Conservation (phyloP, 2,329 filamentous ascomycete genomes). For the Chaetomiaceae sp. region DNA sequence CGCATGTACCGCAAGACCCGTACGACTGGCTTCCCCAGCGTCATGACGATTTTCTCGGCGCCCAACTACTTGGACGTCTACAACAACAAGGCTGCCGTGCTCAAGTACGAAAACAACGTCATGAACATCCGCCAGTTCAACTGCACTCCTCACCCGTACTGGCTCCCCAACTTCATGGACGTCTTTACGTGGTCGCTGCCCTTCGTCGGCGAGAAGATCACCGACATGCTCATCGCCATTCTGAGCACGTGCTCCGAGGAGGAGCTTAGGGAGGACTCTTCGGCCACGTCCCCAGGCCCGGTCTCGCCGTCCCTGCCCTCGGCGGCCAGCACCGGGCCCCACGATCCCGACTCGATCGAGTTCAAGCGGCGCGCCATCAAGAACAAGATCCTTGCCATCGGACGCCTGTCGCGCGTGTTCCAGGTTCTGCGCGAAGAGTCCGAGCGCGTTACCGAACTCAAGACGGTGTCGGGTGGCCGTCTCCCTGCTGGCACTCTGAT, state of each 20-base stretch:
- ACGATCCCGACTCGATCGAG: constrained; percentile 82
- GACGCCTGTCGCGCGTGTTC: constrained; percentile 93
- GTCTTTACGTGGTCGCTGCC: constrained; percentile 99
- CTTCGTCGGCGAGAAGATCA: constrained; percentile 98
- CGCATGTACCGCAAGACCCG: constrained; percentile 99
- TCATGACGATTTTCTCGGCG: constrained; percentile 99
- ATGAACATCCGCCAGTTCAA: constrained; percentile 99
- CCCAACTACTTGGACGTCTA: constrained; percentile 99
- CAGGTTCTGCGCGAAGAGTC: constrained; percentile 97
- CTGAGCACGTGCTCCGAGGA: constrained; percentile 99
- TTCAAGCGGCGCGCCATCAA: constrained; percentile 96
- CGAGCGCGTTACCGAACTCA: constrained; percentile 93
- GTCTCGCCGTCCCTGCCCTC: constrained; percentile 60
- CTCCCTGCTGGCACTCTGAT: constrained; percentile 94
- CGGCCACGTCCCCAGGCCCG: constrained; percentile 62
- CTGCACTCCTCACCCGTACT: constrained; percentile 98
- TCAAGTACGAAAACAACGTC: constrained; percentile 99
- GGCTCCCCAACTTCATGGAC: constrained; percentile 99
- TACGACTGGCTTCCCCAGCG: constrained; percentile 95
- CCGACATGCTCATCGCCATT: constrained; percentile 98
- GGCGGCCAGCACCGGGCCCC: constrained; percentile 20
- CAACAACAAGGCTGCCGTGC: constrained; percentile 98
- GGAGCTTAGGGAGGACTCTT: constrained; percentile 84
- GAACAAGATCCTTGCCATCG: constrained; percentile 99
- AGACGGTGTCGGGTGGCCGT: constrained; percentile 89